Percentiles rank a stretch among this genome's conserved stretches.
These are phyloP conservation scores for Fusarium sp. DNA, from an alignment of 2,329 filamentous ascomycete species.

Conservation along the genomic window DNA sequence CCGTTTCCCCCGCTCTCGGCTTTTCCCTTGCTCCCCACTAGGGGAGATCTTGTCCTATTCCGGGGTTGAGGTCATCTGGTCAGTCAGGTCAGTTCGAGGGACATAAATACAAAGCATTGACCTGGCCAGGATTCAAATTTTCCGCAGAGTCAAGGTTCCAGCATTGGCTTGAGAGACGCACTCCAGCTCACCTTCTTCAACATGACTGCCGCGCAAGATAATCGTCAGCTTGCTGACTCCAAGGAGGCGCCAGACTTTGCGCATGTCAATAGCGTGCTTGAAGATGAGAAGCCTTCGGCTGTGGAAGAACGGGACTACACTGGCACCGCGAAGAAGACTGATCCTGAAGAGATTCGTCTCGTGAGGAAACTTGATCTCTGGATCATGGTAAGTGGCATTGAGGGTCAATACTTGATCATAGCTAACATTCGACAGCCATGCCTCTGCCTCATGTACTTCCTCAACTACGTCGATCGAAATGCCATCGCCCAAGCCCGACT, in stretches of 20 bases:
- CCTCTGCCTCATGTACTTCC: constrained; percentile 56
- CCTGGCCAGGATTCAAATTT: not conserved
- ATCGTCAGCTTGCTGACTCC: constrained; percentile 7
- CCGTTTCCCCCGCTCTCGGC: constrained; percentile 25
- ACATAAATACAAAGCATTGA: constrained; percentile 30
- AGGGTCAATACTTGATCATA: not conserved
- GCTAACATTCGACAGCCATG: constrained; percentile 34
- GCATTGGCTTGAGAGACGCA: constrained; percentile 1
- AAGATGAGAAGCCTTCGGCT: constrained; percentile 36
- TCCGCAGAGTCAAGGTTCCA: not conserved
- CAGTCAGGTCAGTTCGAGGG: not conserved
- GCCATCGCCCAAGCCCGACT: constrained; percentile 58
- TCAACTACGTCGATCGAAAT: constrained; percentile 58
- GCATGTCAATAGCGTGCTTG: constrained; percentile 38
- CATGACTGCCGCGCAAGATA: constrained; percentile 12
- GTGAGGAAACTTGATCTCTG: constrained; percentile 54
- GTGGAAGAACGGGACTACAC: constrained; percentile 48
- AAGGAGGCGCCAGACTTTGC: constrained; percentile 31
- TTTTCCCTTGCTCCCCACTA: constrained; percentile 15
- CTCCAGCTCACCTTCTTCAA: not conserved
- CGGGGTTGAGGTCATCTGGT: not conserved
- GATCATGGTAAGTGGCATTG: constrained; percentile 51
- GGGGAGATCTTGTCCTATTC: constrained; percentile 12
- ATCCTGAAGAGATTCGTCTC: constrained; percentile 52
- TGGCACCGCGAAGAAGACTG: constrained; percentile 51